A percentile compares a stretch with the other conserved stretches of the same genome.
These are phyloP conservation scores for Malassezia obtusa DNA, from an alignment of 1,284 basidiomycete genomes.

Conservation along the genomic window DNA sequence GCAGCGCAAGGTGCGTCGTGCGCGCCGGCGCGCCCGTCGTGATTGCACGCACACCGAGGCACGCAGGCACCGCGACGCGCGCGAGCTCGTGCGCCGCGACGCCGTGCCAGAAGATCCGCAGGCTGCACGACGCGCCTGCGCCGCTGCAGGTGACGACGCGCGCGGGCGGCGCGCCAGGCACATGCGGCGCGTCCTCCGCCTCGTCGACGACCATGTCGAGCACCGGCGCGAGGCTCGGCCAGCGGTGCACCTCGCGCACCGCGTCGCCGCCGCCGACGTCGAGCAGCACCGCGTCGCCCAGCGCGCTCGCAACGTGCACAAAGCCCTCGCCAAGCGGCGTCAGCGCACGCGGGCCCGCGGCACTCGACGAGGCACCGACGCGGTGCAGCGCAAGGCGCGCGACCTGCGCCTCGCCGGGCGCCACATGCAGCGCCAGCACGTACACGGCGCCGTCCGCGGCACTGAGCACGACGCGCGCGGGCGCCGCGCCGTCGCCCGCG, in stretches of 20 bases:
- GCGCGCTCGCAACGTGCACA: conserved; percentile 29
- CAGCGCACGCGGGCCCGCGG: conserved; percentile 27
- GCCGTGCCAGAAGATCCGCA: conserved; percentile 74
- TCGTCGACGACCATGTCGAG: conserved; percentile 71
- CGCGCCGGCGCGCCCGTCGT: too few relatives aligned
- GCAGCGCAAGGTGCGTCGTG: neutral
- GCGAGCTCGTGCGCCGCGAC: conserved; percentile 64
- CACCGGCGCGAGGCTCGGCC: conserved; percentile 64
- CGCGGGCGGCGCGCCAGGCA: conserved; percentile 51
- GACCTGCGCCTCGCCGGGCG: neutral
- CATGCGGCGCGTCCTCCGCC: conserved; percentile 54
- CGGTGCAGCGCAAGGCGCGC: conserved; percentile 18
- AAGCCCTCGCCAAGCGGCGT: conserved; percentile 34
- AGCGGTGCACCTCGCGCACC: conserved; percentile 14
- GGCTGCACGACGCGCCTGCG: conserved; percentile 65
- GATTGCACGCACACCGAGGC: neutral
- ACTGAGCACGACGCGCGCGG: neutral
- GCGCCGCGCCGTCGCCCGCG: conserved; percentile 1
- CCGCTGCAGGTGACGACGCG: conserved; percentile 85
- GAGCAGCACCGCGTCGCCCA: conserved; percentile 30
- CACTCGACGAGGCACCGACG: conserved; percentile 22
- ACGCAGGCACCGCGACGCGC: conserved; percentile 1
- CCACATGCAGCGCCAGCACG: neutral
- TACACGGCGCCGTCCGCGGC: neutral
- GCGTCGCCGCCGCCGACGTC: neutral